Conservation (phyloP, 2,329 filamentous ascomycete genomes). For the Didymellaceae sp. region DNA sequence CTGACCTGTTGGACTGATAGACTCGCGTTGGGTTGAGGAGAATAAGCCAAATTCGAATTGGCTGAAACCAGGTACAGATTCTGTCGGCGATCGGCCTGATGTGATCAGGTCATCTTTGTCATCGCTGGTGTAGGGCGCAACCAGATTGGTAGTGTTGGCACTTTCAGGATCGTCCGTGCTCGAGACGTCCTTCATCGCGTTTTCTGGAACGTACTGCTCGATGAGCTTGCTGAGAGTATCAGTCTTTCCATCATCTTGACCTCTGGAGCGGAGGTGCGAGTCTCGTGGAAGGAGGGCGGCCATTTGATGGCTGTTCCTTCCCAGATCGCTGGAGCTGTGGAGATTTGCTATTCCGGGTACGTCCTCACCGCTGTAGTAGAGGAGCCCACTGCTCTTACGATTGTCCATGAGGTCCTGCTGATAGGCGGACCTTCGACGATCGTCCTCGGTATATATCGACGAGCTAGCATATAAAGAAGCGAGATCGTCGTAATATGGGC, state of each 20-base stretch:
- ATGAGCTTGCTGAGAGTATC: slow-evolving; percentile 46
- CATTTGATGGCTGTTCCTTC: slow-evolving; percentile 14
- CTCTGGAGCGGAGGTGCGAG: slow-evolving; percentile 18
- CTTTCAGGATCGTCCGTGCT: neutral
- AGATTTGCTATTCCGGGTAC: slow-evolving; percentile 21
- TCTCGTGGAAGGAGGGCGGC: slow-evolving; percentile 24
- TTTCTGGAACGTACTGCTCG: slow-evolving; percentile 32
- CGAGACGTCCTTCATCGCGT: slow-evolving; percentile 13
- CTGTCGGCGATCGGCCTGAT: slow-evolving; percentile 4
- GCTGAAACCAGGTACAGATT: slow-evolving; percentile 21
- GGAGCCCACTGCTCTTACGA: slow-evolving; percentile 31
- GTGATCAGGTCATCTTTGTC: neutral
- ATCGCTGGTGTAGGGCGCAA: slow-evolving; percentile 3
- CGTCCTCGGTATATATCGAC: slow-evolving; percentile 41
- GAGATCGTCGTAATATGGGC: slow-evolving; percentile 41
- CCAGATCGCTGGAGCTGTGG: slow-evolving; percentile 22
- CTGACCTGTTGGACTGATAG: neutral
- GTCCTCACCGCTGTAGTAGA: slow-evolving; percentile 24
- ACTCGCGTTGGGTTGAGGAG: neutral
- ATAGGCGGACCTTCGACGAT: slow-evolving; percentile 26
- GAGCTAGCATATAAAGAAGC: slow-evolving; percentile 40
- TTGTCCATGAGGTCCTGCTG: slow-evolving; percentile 28
- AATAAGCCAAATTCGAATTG: slow-evolving; percentile 37
- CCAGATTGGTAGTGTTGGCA: neutral
- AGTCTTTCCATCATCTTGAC: slow-evolving; percentile 29